A percentile compares a stretch with the other conserved stretches of the same genome.
phyloP scores from a whole-genome alignment of 306 rosid species.

The Myrica gale region DNA sequence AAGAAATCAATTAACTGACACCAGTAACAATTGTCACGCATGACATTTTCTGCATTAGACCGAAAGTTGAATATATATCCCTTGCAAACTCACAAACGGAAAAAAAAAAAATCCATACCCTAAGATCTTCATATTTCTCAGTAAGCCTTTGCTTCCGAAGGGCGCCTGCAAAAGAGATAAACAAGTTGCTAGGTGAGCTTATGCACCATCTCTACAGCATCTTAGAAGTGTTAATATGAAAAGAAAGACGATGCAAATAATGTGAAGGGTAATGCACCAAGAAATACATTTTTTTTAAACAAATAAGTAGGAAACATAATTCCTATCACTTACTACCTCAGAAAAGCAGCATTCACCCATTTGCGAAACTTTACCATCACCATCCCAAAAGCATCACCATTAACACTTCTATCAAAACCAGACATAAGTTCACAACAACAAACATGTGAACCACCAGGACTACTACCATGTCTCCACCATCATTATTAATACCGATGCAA shows the following conservation, averaged over 20 bases:
- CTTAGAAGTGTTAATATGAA: not conserved
- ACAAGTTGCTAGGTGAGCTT: slow-evolving; percentile 18
- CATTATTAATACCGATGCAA: not conserved
- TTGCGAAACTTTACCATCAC: slow-evolving; percentile 20
- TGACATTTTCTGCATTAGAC: not conserved
- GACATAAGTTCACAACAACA: not conserved
- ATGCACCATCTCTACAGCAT: not conserved
- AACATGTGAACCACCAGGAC: not conserved
- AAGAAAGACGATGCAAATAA: not conserved
- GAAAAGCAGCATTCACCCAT: not conserved
- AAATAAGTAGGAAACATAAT: not conserved
- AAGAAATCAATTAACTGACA: not conserved
- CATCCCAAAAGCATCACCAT: slow-evolving; percentile 4
- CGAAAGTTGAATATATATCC: not conserved
- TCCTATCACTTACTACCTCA: not conserved
- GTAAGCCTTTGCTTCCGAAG: slow-evolving; percentile 60
- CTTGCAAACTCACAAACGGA: not conserved
- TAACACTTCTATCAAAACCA: not conserved
- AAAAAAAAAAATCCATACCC: slow-evolving; percentile 40
- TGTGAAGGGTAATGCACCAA: not conserved
- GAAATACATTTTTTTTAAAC: not conserved
- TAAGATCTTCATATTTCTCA: slow-evolving; percentile 63
- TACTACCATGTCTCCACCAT: not conserved
- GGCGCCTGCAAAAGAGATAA: slow-evolving; percentile 55
- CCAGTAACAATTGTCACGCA: not conserved